Evolutionary conservation across 176 grass and related monocot genomes (phyloP).

Genomic region (Oryza meridionalis): DNA sequence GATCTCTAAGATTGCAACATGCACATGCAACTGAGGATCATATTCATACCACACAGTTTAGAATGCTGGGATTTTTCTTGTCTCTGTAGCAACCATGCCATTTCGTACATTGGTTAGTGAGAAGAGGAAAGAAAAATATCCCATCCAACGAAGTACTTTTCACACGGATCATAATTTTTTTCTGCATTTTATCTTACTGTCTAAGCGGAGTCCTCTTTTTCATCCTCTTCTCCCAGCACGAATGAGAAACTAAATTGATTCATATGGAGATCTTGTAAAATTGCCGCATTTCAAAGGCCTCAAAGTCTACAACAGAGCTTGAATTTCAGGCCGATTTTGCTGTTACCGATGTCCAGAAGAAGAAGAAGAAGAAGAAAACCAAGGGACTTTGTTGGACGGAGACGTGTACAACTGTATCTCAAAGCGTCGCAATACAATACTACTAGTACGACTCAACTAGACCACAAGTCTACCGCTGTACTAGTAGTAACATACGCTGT

Average conservation of each 20-base stretch:
- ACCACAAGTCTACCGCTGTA: no score
- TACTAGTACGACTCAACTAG: background rate
- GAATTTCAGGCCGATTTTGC: background rate
- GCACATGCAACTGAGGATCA: background rate
- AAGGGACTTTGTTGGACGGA: background rate
- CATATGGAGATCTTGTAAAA: background rate
- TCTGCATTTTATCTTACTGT: no score
- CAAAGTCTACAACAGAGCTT: background rate
- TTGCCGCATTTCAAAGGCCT: background rate
- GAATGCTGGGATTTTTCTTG: no score
- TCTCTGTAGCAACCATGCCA: background rate
- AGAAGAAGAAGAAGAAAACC: background rate
- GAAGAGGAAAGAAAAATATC: no score
- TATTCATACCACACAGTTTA: no score
- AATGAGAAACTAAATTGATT: background rate
- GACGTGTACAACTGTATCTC: background rate
- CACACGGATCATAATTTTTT: no score
- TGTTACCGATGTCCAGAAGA: no score
- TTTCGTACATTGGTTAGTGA: no score
- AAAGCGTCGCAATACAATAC: background rate
- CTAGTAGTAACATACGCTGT: background rate
- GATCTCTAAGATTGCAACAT: background rate
- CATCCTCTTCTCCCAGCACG: no score
- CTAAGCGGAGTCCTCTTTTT: no score
- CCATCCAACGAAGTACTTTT: no score